Conservation (phyloP, 352 stramenopile species). For the Phytophthora tentaculata region DNA sequence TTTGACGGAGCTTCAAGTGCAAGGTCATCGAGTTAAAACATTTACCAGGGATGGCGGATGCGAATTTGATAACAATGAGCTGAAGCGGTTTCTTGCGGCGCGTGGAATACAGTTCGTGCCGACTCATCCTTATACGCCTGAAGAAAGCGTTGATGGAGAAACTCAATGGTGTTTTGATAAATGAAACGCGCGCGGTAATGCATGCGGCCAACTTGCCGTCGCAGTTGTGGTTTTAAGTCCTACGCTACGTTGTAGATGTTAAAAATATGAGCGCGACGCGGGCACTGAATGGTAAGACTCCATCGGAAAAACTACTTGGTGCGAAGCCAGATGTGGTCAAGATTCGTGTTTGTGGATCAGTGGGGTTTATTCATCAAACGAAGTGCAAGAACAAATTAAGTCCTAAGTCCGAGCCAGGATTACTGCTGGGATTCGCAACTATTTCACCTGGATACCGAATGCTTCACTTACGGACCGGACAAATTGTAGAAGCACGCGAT, state of each 20-base stretch:
- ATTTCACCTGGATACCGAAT: neutral
- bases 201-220: neutral
- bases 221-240: neutral
- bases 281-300: neutral
- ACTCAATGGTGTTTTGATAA: no score
- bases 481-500: neutral
- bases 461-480: neutral
- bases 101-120: no score
- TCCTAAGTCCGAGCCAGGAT: neutral
- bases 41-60: no score
- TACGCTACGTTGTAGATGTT: neutral
- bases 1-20: no score
- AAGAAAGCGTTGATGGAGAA: no score
- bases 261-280: neutral
- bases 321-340: neutral
- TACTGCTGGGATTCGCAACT: no score
- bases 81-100: no score
- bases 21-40: no score
- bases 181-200: no score
- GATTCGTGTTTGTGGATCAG: neutral
- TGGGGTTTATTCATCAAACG: no score
- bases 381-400: neutral
- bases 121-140: no score
- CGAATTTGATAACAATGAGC: no score
- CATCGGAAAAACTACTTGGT: neutral